Conservation (phyloP, 345 rosid genomes). For the Citrus australasica region DNA sequence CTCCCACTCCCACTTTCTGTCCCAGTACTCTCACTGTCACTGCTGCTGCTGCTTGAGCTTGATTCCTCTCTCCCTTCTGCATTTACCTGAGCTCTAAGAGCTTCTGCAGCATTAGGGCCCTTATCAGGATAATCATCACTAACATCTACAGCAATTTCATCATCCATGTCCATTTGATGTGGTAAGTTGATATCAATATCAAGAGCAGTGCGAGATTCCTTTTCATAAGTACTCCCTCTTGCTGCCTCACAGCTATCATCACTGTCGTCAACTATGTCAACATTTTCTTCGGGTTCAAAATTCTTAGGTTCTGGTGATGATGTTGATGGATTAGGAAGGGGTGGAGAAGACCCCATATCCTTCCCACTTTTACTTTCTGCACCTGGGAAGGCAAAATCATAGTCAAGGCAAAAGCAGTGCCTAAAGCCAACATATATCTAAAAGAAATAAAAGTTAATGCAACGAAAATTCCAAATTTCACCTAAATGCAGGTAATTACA, state of each 20-base stretch:
- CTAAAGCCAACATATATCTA: neutral
- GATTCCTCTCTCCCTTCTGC: slow-evolving; percentile 42
- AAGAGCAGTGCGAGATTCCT: slow-evolving; percentile 34
- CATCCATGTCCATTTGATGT: slow-evolving; percentile 46
- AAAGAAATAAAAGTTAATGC: neutral
- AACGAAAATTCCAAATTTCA: neutral
- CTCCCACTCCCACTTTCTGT: slow-evolving; percentile 41
- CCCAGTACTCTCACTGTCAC: slow-evolving; percentile 50
- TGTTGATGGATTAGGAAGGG: slow-evolving; percentile 18
- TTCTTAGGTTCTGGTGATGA: slow-evolving; percentile 22
- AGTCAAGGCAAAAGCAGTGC: neutral
- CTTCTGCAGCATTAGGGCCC: slow-evolving; percentile 81
- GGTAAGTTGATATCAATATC: slow-evolving; percentile 63
- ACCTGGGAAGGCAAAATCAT: slow-evolving; percentile 7
- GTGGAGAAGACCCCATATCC: slow-evolving; percentile 9
- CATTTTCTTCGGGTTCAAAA: slow-evolving; percentile 42
- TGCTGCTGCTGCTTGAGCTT: slow-evolving; percentile 57
- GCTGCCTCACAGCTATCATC: slow-evolving; percentile 20
- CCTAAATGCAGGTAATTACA: neutral
- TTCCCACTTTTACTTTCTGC: slow-evolving; percentile 33
- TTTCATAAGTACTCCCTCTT: slow-evolving; percentile 22
- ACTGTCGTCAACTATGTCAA: slow-evolving; percentile 38
- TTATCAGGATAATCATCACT: slow-evolving; percentile 54
- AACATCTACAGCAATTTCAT: slow-evolving; percentile 79
- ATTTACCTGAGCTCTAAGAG: slow-evolving; percentile 74